Percentiles rank a stretch among this genome's conserved stretches.
These are phyloP conservation scores for Populus simonii DNA, from an alignment of 345 rosid species.

Conservation along the genomic window DNA sequence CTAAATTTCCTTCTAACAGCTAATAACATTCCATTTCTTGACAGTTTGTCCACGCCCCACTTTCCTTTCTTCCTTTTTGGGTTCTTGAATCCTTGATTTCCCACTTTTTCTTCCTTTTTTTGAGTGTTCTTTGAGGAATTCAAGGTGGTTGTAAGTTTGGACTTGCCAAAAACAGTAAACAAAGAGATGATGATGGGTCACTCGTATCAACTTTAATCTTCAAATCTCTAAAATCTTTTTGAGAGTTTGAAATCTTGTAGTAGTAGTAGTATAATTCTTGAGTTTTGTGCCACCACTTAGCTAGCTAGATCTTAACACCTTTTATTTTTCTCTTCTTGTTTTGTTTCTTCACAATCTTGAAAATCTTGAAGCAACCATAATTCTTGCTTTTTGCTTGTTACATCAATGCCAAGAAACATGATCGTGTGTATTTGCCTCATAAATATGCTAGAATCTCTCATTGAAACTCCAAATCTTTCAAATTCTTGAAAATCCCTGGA, in stretches of 20 bases:
- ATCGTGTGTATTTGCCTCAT: neutral
- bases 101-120: constrained; percentile 5
- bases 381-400: neutral
- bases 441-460: neutral
- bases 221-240: neutral
- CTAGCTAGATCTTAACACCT: neutral
- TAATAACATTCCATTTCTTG: constrained; percentile 16
- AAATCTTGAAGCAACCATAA: neutral
- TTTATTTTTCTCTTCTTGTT: neutral
- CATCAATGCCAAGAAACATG: neutral
- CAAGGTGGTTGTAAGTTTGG: constrained; percentile 39
- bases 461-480: neutral
- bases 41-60: constrained; percentile 25
- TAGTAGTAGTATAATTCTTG: neutral
- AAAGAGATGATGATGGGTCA: constrained; percentile 1
- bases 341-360: neutral
- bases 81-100: constrained; percentile 26
- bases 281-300: constrained; percentile 1
- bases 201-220: constrained; percentile 7
- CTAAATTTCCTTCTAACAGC: neutral
- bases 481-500: neutral
- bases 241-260: neutral
- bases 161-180: constrained; percentile 23
- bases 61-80: constrained; percentile 10
- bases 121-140: constrained; percentile 39